Base-by-base conservation (phyloP, 371 early-diverging fungal species). In the Mortierella sp. region DNA sequence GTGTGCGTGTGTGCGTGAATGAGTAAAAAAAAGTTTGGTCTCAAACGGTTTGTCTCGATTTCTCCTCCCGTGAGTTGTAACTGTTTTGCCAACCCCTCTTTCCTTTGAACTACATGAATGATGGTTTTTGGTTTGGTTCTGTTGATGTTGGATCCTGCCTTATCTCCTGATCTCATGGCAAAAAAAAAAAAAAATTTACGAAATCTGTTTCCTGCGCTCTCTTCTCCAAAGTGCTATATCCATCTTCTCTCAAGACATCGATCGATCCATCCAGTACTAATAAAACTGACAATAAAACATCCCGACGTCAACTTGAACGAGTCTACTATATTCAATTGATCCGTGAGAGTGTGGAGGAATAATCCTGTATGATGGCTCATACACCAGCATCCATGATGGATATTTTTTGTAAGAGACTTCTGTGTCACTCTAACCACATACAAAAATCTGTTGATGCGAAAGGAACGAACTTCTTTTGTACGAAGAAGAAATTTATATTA, bases 391-490 rank as follows among this genome's bases (percentile, higher is more conserved):
- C 32, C 50, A 55, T 13, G 11, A 53, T 40, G 16, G 48, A 38
- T 36, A 32, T 33, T 33, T 64, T 19, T 19, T 64, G 16, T 19
- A 19, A 13, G 43, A 21, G 22, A 11, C 43, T n/a, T 62, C 28
- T 13, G 7, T 32, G 50, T 38, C 58, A 38, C 45, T 38, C 21
- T n/a, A 38, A 8, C 2, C 59, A 72, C 72, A 72, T 72, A 72
- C 72, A 72, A 72, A 53, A 53, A 58, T 65, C 61, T 59, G 59
- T 71, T 58, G 65, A 47, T 72, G 65, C 66, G 72, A 72, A 72
- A 72, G 72, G 72, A 72, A 11, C 24, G 72, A 65, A 43, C 60
- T 19, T 43, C 13, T 3, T 63, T 28, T 55, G 13, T 6, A 11
- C 61, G 36, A 16, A 2, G 3, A 21, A 15, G 16, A 24, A 22